These are phyloP conservation scores for Nannochloropsis gaditana DNA, from an alignment of 108 stramenopile genomes.

Conservation along the genomic window DNA sequence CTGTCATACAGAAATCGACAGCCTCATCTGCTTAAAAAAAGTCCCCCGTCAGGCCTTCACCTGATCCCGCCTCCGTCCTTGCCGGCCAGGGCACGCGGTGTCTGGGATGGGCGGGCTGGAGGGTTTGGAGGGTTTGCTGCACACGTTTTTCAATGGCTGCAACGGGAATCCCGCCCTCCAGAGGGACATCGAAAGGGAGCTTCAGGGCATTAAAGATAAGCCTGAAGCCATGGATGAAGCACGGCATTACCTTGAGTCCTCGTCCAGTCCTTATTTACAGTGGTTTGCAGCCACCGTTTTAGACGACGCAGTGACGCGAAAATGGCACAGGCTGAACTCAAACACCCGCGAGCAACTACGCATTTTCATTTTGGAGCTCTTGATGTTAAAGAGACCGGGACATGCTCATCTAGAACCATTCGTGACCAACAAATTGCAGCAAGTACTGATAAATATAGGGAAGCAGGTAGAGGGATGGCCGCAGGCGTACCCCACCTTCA, in stretches of 20 bases:
- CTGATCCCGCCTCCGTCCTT: no score
- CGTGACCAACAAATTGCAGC: neutral
- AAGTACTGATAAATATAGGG: neutral
- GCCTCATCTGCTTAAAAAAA: no score
- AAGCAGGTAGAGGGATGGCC: slow-evolving; percentile 15
- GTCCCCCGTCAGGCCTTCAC: no score
- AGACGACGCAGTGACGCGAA: neutral
- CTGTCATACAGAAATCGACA: no score
- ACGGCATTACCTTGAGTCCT: neutral
- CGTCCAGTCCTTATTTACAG: neutral
- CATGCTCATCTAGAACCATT: neutral
- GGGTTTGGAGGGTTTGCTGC: neutral
- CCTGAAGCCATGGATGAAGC: neutral
- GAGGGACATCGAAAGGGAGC: neutral
- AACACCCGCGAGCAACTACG: neutral
- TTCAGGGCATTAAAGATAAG: neutral
- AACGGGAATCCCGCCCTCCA: neutral
- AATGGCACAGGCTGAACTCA: neutral
- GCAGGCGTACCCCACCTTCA: neutral
- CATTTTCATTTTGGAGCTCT: neutral
- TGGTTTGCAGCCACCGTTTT: neutral
- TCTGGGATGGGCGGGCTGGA: no score
- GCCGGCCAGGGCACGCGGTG: no score
- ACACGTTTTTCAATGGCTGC: neutral
- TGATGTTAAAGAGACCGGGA: neutral